Conservation (phyloP, 352 stramenopile genomes). For the Phytophthora cactorum region DNA sequence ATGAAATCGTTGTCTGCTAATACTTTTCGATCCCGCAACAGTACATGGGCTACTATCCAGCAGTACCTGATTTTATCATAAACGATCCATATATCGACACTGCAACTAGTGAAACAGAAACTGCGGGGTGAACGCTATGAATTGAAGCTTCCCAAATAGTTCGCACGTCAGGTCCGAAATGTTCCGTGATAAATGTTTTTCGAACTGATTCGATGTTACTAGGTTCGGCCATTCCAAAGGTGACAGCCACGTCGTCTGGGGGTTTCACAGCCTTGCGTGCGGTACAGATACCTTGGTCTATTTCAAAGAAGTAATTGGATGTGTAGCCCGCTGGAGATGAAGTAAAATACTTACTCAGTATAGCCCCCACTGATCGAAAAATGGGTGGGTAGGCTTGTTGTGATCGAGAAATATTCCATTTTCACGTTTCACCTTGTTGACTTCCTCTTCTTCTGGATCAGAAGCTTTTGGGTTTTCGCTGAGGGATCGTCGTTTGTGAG, state of each 20-base stretch:
- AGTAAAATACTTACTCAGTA: neutral
- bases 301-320: neutral
- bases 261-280: neutral
- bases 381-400: neutral
- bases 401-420: conserved; percentile 1
- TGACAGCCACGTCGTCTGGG: neutral
- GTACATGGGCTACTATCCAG: no score
- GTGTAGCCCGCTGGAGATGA: neutral
- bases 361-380: neutral
- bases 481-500: no score
- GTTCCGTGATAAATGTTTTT: neutral
- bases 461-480: no score
- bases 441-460: neutral
- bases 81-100: no score
- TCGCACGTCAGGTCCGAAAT: neutral
- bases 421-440: neutral
- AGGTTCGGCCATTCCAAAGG: neutral
- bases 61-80: no score
- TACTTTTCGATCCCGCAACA: no score
- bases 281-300: neutral
- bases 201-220: neutral
- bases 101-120: no score
- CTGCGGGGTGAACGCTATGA: neutral
- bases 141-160: neutral
- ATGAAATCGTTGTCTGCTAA: no score